Evolutionary conservation across 768 basidiomycete species (phyloP).

Genomic region (Serendipita sp.): DNA sequence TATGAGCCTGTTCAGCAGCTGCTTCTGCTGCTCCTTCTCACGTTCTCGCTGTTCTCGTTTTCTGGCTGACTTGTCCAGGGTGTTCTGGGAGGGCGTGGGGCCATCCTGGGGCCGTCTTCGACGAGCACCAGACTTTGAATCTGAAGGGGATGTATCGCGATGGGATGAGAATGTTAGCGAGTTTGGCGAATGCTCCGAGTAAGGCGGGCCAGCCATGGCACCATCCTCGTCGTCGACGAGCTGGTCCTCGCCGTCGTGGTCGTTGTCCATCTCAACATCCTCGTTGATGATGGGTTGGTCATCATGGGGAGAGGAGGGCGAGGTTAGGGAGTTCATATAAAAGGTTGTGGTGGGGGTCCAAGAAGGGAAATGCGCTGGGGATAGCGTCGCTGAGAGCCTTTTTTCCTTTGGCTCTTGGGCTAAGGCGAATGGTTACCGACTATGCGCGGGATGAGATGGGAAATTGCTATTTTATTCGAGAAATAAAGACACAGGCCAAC

Average conservation of each 20-base stretch:
- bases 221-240: conserved; percentile 2
- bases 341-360: not conserved
- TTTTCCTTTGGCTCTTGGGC: no score
- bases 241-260: conserved; percentile 1
- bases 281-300: not conserved
- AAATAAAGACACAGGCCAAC: no score
- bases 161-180: not conserved
- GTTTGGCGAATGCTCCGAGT: no score
- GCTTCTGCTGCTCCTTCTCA: conserved; percentile 5
- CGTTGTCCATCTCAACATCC: not conserved
- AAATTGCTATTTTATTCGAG: no score
- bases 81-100: not conserved
- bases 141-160: not conserved
- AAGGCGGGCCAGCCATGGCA: not conserved
- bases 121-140: not conserved
- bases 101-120: not conserved
- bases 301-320: not conserved
- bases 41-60: conserved; percentile 4
- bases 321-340: not conserved
- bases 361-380: not conserved
- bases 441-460: no score
- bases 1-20: not conserved
- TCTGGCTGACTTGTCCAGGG: not conserved
- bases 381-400: no score
- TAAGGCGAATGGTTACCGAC: no score